Evolutionary conservation across 768 basidiomycete species (phyloP).

Genomic region (Lenzites betulinus): DNA sequence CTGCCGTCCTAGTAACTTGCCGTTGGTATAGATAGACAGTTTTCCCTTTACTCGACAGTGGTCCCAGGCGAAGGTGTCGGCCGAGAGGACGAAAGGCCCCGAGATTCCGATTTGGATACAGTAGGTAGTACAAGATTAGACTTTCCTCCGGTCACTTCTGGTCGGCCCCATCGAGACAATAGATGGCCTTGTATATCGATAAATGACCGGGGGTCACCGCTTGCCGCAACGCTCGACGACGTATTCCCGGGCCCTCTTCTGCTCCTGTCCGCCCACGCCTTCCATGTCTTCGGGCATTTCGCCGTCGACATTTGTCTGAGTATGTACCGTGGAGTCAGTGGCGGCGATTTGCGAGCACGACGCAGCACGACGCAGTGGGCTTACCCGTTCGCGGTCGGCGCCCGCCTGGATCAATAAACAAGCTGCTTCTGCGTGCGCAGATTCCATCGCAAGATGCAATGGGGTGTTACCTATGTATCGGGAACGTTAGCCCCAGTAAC

Average conservation of each 20-base stretch:
- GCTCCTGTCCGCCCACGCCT: constrained; percentile 90
- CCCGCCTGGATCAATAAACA: constrained; percentile 92
- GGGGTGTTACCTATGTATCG: constrained; percentile 81
- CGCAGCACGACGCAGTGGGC: constrained; percentile 27
- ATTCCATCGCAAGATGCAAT: constrained; percentile 96
- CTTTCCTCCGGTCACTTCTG: constrained; percentile 4
- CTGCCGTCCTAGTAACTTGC: constrained; percentile 15
- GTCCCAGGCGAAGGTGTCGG: not conserved
- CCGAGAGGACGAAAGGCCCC: not conserved
- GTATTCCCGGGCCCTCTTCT: constrained; percentile 76
- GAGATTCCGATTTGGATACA: constrained; percentile 3
- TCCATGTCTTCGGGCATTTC: constrained; percentile 86
- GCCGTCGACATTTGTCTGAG: constrained; percentile 65
- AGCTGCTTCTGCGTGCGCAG: constrained; percentile 89
- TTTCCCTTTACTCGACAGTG: not conserved
- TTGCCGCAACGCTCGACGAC: constrained; percentile 74
- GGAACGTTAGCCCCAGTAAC: constrained; percentile 21
- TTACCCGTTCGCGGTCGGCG: constrained; percentile 85
- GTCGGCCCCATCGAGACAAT: not conserved
- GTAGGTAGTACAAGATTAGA: constrained; percentile 5
- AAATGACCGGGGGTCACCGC: constrained; percentile 34
- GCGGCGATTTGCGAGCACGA: not conserved
- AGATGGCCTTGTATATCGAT: not conserved
- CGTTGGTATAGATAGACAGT: constrained; percentile 2
- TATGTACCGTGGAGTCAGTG: constrained; percentile 1